A percentile compares a stretch with the other conserved stretches of the same genome.
Evolutionary conservation across 306 rosid species (phyloP).

Genomic region (Astragalus membranaceus): DNA sequence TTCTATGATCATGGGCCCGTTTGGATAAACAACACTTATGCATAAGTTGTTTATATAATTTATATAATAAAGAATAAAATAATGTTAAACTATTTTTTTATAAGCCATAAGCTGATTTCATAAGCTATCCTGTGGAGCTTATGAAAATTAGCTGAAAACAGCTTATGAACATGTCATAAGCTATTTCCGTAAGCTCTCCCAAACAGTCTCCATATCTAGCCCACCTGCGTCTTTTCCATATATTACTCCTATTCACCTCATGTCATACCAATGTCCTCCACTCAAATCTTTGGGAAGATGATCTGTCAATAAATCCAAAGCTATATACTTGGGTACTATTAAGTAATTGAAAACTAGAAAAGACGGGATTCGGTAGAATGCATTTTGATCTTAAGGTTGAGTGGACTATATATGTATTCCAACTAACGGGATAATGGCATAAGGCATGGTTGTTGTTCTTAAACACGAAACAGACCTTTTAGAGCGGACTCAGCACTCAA

Average conservation of each 20-base stretch:
- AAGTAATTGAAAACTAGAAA: not conserved
- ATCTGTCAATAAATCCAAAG: not conserved
- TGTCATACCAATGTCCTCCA: not conserved
- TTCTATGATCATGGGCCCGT: not conserved
- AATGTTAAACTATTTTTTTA: too few relatives aligned
- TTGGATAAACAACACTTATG: too few relatives aligned
- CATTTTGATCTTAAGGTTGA: not conserved
- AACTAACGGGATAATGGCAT: not conserved
- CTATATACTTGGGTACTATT: not conserved
- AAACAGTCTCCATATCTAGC: too few relatives aligned
- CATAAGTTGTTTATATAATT: too few relatives aligned
- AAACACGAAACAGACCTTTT: not conserved
- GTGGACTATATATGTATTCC: not conserved
- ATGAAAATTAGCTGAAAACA: too few relatives aligned
- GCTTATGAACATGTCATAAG: too few relatives aligned
- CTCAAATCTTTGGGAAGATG: not conserved
- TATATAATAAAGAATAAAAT: too few relatives aligned
- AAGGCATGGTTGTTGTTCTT: not conserved
- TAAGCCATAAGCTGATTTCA: too few relatives aligned
- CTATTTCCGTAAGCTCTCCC: too few relatives aligned
- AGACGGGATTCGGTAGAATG: not conserved
- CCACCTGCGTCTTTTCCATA: not conserved
- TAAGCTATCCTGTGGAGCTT: too few relatives aligned
- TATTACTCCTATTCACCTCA: not conserved
- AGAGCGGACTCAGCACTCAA: not conserved